Evolutionary conservation across 192 early-diverging fungal species (phyloP).

Genomic region (Coemansia erecta): DNA sequence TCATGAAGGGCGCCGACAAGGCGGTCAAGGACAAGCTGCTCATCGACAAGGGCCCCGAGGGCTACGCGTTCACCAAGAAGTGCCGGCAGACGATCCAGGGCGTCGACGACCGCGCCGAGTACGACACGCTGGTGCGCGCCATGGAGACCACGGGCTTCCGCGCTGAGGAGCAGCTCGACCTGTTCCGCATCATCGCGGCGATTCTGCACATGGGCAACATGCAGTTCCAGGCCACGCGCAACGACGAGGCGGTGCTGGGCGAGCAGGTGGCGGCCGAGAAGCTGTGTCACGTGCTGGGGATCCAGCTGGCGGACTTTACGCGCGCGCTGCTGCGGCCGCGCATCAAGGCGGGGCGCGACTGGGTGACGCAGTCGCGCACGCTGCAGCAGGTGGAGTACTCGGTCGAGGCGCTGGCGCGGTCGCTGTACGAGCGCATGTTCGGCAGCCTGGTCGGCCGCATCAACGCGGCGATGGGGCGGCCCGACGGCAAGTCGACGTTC

Average conservation of each 20-base stretch:
- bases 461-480: conserved; percentile 65
- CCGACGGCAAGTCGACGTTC: conserved; percentile 74
- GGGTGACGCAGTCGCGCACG: conserved; percentile 90
- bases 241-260: conserved; percentile 83
- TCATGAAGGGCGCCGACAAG: conserved; percentile 80
- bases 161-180: conserved; percentile 71
- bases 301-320: conserved; percentile 83
- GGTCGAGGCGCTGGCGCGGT: conserved; percentile 86
- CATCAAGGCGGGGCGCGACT: conserved; percentile 94
- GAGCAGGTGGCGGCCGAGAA: conserved; percentile 76
- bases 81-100: conserved; percentile 89
- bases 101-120: conserved; percentile 88
- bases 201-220: conserved; percentile 96
- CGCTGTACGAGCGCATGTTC: conserved; percentile 96
- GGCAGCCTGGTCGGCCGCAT: conserved; percentile 84
- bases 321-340: conserved; percentile 82
- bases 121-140: conserved; percentile 66
- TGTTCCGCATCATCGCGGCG: conserved; percentile 81
- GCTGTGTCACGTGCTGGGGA: conserved; percentile 92
- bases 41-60: conserved; percentile 69
- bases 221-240: conserved; percentile 68
- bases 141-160: conserved; percentile 82
- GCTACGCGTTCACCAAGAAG: conserved; percentile 80
- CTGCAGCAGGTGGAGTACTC: conserved; percentile 83
- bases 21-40: conserved; percentile 75